Conservation (phyloP, 768 basidiomycete species). For the Daedalea quercina region DNA sequence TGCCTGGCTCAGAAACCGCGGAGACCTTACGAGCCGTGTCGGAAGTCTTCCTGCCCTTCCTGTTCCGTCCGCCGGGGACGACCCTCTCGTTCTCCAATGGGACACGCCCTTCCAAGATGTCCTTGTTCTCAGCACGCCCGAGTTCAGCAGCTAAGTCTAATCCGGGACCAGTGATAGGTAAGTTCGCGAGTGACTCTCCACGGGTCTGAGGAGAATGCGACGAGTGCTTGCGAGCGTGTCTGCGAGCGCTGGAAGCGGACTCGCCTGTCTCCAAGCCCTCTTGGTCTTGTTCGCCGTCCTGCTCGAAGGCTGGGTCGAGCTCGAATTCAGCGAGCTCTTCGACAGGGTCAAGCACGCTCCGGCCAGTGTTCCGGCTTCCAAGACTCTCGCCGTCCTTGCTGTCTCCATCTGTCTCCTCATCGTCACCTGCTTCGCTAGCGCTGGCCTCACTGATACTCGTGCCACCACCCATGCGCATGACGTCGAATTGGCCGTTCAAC, state of each 20-base stretch:
- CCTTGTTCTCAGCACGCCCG: constrained; percentile 87
- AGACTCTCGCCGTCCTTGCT: constrained; percentile 32
- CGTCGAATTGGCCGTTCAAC: constrained; percentile 79
- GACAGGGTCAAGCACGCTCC: constrained; percentile 49
- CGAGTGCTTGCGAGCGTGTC: constrained; percentile 37
- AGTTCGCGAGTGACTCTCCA: constrained; percentile 80
- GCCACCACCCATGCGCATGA: constrained; percentile 38
- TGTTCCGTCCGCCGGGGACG: constrained; percentile 37
- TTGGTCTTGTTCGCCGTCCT: constrained; percentile 16
- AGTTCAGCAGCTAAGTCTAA: constrained; percentile 89
- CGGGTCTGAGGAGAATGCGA: constrained; percentile 43
- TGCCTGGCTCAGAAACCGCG: constrained; percentile 27
- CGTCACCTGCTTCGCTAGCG: constrained; percentile 19
- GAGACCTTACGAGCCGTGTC: constrained; percentile 27
- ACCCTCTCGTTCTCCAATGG: constrained; percentile 47
- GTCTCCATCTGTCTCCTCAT: constrained; percentile 17
- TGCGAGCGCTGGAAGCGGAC: constrained; percentile 34
- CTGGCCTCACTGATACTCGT: constrained; percentile 32
- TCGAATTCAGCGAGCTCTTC: constrained; percentile 39
- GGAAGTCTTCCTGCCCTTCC: constrained; percentile 20
- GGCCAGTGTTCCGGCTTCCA: constrained; percentile 49
- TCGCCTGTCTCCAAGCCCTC: constrained; percentile 16
- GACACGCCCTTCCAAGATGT: constrained; percentile 52
- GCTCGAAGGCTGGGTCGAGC: constrained; percentile 35
- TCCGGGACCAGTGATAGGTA: constrained; percentile 85